These are phyloP conservation scores for Arachis hypogaea DNA, from an alignment of 306 rosid genomes.

Conservation along the genomic window DNA sequence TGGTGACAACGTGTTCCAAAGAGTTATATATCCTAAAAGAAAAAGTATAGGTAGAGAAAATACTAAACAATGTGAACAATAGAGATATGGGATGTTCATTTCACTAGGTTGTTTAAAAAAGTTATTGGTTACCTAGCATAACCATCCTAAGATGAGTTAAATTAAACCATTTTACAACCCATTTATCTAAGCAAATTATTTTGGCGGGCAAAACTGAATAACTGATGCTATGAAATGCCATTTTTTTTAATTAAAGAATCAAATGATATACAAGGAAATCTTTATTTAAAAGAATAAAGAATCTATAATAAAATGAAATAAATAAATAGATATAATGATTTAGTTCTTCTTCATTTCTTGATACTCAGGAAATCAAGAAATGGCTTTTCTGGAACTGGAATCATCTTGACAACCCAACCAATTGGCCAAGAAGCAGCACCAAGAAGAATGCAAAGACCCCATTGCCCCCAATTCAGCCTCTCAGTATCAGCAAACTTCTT, in stretches of 20 bases:
- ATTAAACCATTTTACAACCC: too few relatives aligned
- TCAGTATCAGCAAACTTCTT: conserved; percentile 48
- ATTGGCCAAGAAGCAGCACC: conserved; percentile 46
- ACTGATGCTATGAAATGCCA: too few relatives aligned
- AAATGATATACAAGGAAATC: not conserved
- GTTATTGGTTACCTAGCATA: too few relatives aligned
- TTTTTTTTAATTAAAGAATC: not conserved
- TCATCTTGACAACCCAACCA: conserved; percentile 45
- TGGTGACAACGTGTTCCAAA: too few relatives aligned
- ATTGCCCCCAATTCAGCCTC: conserved; percentile 43
- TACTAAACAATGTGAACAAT: too few relatives aligned
- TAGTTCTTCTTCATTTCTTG: conserved; percentile 12
- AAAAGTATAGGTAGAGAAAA: too few relatives aligned
- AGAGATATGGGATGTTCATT: too few relatives aligned
- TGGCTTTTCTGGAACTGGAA: conserved; percentile 44
- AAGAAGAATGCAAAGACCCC: conserved; percentile 37
- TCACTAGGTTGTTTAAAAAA: too few relatives aligned
- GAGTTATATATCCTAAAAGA: too few relatives aligned
- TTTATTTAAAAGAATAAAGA: not conserved
- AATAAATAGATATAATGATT: not conserved
- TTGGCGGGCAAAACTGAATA: too few relatives aligned
- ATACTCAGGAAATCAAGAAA: conserved; percentile 11
- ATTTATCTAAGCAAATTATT: too few relatives aligned
- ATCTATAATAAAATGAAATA: not conserved
- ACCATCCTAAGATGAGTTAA: too few relatives aligned